A percentile compares a stretch with the other conserved stretches of the same genome.
Conservation (phyloP, 495 filamentous ascomycete genomes). For the Talaromyces ruber region DNA sequence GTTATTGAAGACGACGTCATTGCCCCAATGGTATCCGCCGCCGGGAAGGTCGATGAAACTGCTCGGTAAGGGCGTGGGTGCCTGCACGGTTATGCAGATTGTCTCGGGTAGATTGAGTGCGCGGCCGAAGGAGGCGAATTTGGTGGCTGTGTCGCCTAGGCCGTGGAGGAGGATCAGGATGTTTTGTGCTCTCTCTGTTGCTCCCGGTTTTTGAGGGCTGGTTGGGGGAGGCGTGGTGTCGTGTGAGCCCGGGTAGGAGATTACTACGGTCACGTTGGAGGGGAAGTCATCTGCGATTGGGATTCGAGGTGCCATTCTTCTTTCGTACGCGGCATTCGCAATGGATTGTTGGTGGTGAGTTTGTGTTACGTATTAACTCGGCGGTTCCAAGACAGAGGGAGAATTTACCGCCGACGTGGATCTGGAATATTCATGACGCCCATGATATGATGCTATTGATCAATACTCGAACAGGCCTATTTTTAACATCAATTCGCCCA, state of each 20-base stretch:
- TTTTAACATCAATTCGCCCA: neutral
- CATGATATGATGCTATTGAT: neutral
- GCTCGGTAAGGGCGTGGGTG: slow-evolving; percentile 61
- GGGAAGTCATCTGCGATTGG: slow-evolving; percentile 45
- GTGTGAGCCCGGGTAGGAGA: slow-evolving; percentile 30
- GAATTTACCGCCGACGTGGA: neutral
- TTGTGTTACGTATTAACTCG: neutral
- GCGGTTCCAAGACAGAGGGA: neutral
- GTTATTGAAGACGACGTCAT: slow-evolving; percentile 67
- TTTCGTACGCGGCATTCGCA: neutral
- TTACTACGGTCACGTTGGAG: slow-evolving; percentile 30
- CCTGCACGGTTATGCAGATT: slow-evolving; percentile 65
- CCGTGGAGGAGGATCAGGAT: slow-evolving; percentile 87
- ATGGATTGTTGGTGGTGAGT: neutral
- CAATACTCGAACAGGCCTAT: neutral
- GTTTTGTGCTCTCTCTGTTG: slow-evolving; percentile 22
- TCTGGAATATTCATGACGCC: neutral
- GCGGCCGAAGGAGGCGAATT: slow-evolving; percentile 66
- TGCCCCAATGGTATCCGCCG: slow-evolving; percentile 85
- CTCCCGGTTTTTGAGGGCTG: neutral
- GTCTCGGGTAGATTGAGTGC: slow-evolving; percentile 76
- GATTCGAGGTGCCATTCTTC: slow-evolving; percentile 27
- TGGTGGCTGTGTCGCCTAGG: slow-evolving; percentile 64
- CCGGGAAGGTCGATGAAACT: slow-evolving; percentile 48
- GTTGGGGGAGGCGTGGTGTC: slow-evolving; percentile 31